Evolutionary conservation across 495 filamentous ascomycete species (phyloP).

Genomic region (Tuber aestivum): DNA sequence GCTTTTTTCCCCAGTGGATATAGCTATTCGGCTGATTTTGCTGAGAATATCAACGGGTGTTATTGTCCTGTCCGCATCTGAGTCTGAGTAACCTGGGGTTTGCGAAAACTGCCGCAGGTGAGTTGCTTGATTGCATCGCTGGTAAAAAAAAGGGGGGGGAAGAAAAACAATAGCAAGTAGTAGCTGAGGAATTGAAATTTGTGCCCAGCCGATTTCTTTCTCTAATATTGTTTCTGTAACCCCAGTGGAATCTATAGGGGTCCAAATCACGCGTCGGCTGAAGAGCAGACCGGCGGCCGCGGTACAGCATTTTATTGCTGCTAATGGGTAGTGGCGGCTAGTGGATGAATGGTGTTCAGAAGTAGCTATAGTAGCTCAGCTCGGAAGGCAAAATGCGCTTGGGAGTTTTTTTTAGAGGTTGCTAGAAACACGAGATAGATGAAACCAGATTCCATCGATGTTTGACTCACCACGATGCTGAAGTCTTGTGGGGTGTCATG

Average conservation of each 20-base stretch:
- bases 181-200: background rate
- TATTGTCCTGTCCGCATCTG: background rate
- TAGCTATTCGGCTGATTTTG: background rate
- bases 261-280: background rate
- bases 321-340: background rate
- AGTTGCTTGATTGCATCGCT: background rate
- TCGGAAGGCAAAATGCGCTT: background rate
- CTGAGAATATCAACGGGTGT: background rate
- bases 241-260: background rate
- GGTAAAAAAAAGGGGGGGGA: background rate
- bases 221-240: background rate
- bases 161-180: background rate
- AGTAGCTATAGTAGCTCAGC: background rate
- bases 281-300: background rate
- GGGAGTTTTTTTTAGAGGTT: background rate
- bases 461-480: background rate
- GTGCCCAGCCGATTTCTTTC: background rate
- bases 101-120: background rate
- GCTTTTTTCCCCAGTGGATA: background rate
- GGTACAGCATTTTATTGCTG: background rate
- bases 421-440: background rate
- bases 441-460: background rate
- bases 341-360: background rate
- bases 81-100: background rate
- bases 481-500: background rate